Base-by-base conservation (phyloP, 495 filamentous ascomycete species). In the Choiromyces venosus region DNA sequence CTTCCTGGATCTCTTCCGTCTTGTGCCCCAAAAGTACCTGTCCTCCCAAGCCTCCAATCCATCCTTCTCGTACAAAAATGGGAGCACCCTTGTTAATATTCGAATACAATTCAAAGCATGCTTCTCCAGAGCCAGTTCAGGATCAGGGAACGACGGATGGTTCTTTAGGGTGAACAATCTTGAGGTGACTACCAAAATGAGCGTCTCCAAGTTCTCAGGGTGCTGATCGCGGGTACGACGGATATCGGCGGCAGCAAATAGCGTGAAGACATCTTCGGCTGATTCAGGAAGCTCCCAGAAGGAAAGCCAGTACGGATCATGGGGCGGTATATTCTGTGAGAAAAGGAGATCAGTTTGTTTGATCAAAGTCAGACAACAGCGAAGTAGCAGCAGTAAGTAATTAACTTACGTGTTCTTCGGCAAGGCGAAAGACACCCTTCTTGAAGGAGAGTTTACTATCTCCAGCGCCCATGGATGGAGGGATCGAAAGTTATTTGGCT, bases 401-500 rank as follows among this genome's bases (percentile, higher is more conserved):
- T 52, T 44, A 46, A 67, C 37, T 71, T 81, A 81, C 80, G 68
- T 80, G 88, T 82, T 95, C 90, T 82, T 97, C 94, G 25, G 93
- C 96, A 70, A 99, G 89, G 81, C 91, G 90, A 85, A 99, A 99
- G 85, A 99, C 97, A 82, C 94, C 95, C 83, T 97, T 91, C 84
- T 98, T 99, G 88, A 99, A 98, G 79, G 93, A 92, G 79, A 97
- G 90, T 88, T 99, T 99, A 76, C 94, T 97, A 86, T 99, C 96
- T 83, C 95, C 97, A 81, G 95, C 95, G 82, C 95, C 95, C 95
- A 99, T 99, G 46, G 46, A 35, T 69, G 40, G 69, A 72, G 21
- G 39, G 65, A n/a, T n/a, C 37, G 64, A 71, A 67, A 39, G 37
- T 25, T 66, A 42, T n/a, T 12, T 29, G 37, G 35, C 65, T 67